Base-by-base conservation (phyloP, 176 grass and related monocot genomes). In the Luzula sylvatica region DNA sequence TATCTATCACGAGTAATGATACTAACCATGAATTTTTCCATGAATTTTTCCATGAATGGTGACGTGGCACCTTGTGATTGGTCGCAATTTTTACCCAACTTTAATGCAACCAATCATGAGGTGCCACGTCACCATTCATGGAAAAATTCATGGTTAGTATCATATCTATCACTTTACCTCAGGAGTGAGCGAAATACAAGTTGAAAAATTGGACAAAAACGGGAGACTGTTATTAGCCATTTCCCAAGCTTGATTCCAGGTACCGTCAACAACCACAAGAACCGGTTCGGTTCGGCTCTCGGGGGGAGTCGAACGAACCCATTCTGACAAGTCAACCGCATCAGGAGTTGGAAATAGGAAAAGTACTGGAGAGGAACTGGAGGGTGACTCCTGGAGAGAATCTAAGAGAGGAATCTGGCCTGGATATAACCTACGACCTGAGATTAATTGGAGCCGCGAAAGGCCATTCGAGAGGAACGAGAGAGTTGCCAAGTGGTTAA, bases 171-270 rank as follows among this genome's bases (percentile, higher is more conserved):
- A 48, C 2, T 8, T 63, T 46, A 63, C 58, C 42, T 63, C 23
- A 27, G 32, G 0, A 3, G 40, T 41, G 16, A 63, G 42, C 6
- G 58, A 63, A 23, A 63, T 41, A 13, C 58, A 63, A 48, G 58
- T 63, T 15, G 58, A 23, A 28, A 63, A 48, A 20, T 48, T 38
- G 23, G 58, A 63, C 58, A 63, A 32, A 32, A 63, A 63, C 14
- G 42, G 42, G 42, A 63, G 23, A 46, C 58, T 63, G 15, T 63
- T 63, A 63, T 63, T 30, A 63, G 42, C 58, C 58, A 63, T 63
- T 17, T 63, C 58, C 8, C 9, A 63, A 13, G 58, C 58, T 26
- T 63, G 58, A 63, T 40, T 48, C 58, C 58, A 63, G 40, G 58
- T 63, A 0, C 58, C 58, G 46, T 63, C 58, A 2, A 63, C 58